Conservation (phyloP, 257 asterid species). For the Thymus mandschuricus region DNA sequence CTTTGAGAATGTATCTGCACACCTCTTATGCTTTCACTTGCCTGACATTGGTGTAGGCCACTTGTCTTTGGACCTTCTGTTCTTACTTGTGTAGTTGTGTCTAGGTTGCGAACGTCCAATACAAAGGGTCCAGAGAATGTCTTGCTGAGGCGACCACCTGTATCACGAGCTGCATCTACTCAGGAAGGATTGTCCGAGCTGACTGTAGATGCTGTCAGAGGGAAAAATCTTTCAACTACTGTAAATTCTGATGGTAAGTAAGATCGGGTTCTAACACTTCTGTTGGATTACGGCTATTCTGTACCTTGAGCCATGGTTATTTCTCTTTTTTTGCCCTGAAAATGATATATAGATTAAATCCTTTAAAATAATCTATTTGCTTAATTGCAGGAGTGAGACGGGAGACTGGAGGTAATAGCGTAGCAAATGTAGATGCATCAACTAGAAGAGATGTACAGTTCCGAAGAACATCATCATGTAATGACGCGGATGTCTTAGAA, state of each 20-base stretch:
- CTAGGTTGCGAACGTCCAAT: constrained; percentile 44
- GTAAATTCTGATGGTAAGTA: constrained; percentile 69
- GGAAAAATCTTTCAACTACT: constrained; percentile 44
- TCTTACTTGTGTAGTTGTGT: constrained; percentile 24
- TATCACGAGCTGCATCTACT: constrained; percentile 61
- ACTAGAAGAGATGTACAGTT: constrained; percentile 68
- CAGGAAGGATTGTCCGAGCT: constrained; percentile 67
- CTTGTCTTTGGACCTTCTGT: not conserved
- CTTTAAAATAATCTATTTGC: not conserved
- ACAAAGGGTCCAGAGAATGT: constrained; percentile 68
- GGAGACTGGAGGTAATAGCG: constrained; percentile 41
- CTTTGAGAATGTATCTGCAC: not conserved
- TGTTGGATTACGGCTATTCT: not conserved
- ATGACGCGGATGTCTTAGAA: constrained; percentile 79
- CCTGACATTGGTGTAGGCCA: not conserved
- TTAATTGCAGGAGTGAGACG: constrained; percentile 49
- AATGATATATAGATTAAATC: no score
- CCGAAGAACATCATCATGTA: constrained; percentile 68
- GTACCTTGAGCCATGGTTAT: not conserved
- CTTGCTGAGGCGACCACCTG: constrained; percentile 83
- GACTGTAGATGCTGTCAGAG: constrained; percentile 51
- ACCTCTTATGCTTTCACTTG: constrained; percentile 15
- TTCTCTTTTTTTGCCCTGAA: not conserved
- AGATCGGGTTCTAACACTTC: not conserved
- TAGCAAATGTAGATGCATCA: constrained; percentile 50